Evolutionary conservation across 441 rosid species (phyloP), one percentile per base, ranked within the genome.

Genomic region (Monsonia emarginata): DNA sequence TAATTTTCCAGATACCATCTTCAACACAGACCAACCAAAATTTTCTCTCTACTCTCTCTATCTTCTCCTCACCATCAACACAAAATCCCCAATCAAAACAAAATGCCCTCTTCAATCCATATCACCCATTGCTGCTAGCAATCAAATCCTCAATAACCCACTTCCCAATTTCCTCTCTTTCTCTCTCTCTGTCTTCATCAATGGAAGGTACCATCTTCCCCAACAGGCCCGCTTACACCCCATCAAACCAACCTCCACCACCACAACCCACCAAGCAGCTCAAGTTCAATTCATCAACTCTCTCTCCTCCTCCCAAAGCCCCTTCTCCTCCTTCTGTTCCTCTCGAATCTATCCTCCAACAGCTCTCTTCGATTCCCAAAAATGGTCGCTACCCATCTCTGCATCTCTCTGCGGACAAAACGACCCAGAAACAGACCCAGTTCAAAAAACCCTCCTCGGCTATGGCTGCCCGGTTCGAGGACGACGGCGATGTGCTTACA

Each of bases 191-290:
- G 40, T 34, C 4, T 34, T 40, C 5, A 8, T 27, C 61, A 56
- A 91, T 91, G 98, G 98, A 91, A 73, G 88, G 90, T n/a, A 38
- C 76, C 24, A 72, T 88, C 78, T 77, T 86, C 65, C 90, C 93
- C 11, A 80, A 65, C 74, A 81, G 80, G 70, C 98, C 96, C 9
- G 67, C 77, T 1, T 76, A 75, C 61, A 65, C 76, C 48, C 88
- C 85, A 19, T 16, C 72, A 9, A 83, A 72, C 22, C 65, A 75
- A 25, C 82, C 84, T 6, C 31, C 81, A 0, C 77, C 48, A 7
- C 70, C 86, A 21, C 32, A n/a, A n/a, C n/a, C n/a, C n/a, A 76
- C 30, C 48, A 80, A 81, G 0, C 76, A 88, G 2, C 54, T 84
- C 50, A 87, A 82, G 75, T 86, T 86, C 90, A 84, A 79, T 72